Evolutionary conservation across 306 rosid species (phyloP).

Genomic region (Begonia fuchsioides): DNA sequence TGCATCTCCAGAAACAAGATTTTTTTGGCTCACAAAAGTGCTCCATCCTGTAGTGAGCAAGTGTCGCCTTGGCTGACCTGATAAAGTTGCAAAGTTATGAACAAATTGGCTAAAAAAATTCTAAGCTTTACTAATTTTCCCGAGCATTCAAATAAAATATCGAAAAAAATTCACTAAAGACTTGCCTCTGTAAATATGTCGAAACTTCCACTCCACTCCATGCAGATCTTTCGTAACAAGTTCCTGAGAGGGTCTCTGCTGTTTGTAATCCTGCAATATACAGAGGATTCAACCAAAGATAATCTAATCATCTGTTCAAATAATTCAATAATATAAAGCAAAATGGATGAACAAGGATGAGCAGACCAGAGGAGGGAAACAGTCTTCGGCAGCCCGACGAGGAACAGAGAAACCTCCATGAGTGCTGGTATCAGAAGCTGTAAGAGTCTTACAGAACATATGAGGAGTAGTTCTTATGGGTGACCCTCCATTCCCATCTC

Average conservation of each 20-base stretch:
- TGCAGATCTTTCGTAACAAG: constrained; percentile 92
- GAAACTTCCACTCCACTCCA: constrained; percentile 83
- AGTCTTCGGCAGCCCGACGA: constrained; percentile 96
- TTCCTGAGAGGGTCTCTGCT: constrained; percentile 92
- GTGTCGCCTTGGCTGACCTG: constrained; percentile 99
- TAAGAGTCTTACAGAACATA: constrained; percentile 98
- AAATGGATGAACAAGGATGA: constrained; percentile 3
- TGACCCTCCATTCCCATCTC: constrained; percentile 50
- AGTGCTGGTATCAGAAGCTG: constrained; percentile 95
- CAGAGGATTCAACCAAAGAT: neutral
- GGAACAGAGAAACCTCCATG: constrained; percentile 98
- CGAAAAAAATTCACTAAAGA: neutral
- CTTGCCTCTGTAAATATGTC: constrained; percentile 84
- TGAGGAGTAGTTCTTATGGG: constrained; percentile 83
- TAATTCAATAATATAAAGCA: neutral
- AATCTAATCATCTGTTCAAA: neutral
- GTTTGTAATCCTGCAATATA: constrained; percentile 70
- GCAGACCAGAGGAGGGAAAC: constrained; percentile 87
- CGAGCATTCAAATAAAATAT: too few species aligned
- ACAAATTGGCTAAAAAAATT: neutral
- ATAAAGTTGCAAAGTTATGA: constrained; percentile 12
- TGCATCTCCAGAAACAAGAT: constrained; percentile 89
- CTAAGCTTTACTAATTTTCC: too few species aligned
- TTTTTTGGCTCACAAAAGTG: constrained; percentile 86
- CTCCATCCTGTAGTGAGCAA: constrained; percentile 98